Evolutionary conservation across 2,329 filamentous ascomycete species (phyloP).

Genomic region (Teratosphaeria pseudoeucalypti): DNA sequence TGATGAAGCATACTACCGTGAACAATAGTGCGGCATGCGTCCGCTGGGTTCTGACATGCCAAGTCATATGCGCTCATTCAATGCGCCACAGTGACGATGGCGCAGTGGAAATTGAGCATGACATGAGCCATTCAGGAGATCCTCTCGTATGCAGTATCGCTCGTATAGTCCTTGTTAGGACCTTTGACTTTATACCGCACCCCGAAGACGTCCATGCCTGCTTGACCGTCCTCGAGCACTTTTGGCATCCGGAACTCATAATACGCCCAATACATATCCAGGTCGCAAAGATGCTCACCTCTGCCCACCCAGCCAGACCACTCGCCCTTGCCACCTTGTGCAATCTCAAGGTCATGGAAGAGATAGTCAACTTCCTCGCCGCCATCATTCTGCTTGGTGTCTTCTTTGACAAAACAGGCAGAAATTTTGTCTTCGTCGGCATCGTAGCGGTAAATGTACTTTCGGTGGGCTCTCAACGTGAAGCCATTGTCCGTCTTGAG

Average conservation of each 20-base stretch:
- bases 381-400: conserved; percentile 37
- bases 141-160: conserved; percentile 26
- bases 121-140: background rate
- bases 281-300: conserved; percentile 58
- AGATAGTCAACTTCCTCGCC: conserved; percentile 53
- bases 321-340: conserved; percentile 54
- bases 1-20: too few species aligned
- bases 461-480: conserved; percentile 50
- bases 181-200: conserved; percentile 28
- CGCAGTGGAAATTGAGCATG: background rate
- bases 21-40: background rate
- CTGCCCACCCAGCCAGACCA: conserved; percentile 47
- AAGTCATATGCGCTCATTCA: background rate
- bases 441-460: conserved; percentile 65
- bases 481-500: conserved; percentile 27
- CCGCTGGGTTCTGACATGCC: background rate
- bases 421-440: conserved; percentile 53
- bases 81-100: background rate
- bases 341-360: conserved; percentile 58
- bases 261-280: conserved; percentile 60
- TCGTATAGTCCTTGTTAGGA: conserved; percentile 29
- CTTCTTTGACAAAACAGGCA: conserved; percentile 66
- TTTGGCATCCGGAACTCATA: conserved; percentile 50
- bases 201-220: conserved; percentile 24
- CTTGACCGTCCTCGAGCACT: conserved; percentile 12